These are phyloP conservation scores for Metschnikowia borealis DNA, from an alignment of 805 yeast genomes.

Conservation along the genomic window DNA sequence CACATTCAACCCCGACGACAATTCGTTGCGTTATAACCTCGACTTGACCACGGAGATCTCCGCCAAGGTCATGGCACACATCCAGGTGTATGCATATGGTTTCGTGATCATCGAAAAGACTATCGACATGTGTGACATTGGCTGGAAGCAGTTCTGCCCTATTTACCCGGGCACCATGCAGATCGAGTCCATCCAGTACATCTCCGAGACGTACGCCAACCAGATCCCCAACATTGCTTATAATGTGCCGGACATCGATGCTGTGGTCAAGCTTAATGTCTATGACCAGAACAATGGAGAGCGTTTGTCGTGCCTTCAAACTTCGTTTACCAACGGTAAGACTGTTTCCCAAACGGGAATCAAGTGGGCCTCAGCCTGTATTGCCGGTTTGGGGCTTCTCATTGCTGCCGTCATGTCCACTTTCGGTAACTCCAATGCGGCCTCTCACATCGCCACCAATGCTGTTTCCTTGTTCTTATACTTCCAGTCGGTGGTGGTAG, in stretches of 20 bases:
- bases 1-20: conserved; percentile 65
- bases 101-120: conserved; percentile 57
- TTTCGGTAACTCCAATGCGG: conserved; percentile 84
- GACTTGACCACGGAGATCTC: conserved; percentile 65
- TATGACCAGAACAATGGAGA: conserved; percentile 38
- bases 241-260: conserved; percentile 83
- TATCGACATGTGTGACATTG: conserved; percentile 60
- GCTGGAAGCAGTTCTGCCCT: conserved; percentile 90
- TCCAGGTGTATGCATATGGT: conserved; percentile 83
- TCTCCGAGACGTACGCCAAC: conserved; percentile 45
- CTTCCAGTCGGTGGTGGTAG: conserved; percentile 83
- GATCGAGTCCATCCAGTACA: conserved; percentile 64
- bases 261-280: conserved; percentile 58
- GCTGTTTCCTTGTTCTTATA: conserved; percentile 79
- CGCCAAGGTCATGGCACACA: conserved; percentile 63
- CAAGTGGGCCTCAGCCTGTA: conserved; percentile 90
- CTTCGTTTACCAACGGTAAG: conserved; percentile 70
- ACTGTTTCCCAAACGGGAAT: conserved; percentile 67
- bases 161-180: conserved; percentile 77
- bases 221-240: conserved; percentile 82
- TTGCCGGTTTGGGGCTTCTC: conserved; percentile 83
- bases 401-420: conserved; percentile 79
- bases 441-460: conserved; percentile 84
- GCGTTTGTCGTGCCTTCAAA: conserved; percentile 68
- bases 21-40: conserved; percentile 63